A percentile compares a stretch with the other conserved stretches of the same genome.
Conservation (phyloP, 805 yeast species). For the Zygotorulaspora danielsina region DNA sequence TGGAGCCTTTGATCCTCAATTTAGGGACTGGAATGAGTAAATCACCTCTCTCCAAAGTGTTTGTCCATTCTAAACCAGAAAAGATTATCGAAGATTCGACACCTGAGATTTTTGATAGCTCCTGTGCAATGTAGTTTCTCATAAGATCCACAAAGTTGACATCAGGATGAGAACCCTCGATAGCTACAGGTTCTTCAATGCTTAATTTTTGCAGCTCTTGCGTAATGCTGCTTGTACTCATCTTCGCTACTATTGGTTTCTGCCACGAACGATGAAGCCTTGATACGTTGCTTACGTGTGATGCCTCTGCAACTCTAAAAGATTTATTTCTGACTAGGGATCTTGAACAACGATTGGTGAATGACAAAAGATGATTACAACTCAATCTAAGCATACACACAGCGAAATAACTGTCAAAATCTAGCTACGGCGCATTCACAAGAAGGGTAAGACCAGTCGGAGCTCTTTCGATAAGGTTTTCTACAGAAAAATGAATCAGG, state of each 20-base stretch:
- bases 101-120: slow-evolving; percentile 66
- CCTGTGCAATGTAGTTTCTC: slow-evolving; percentile 83
- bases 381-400: slow-evolving; percentile 1
- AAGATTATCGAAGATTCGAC: slow-evolving; percentile 67
- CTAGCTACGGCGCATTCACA: no score
- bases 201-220: slow-evolving; percentile 35
- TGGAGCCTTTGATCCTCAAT: slow-evolving; percentile 75
- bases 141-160: slow-evolving; percentile 79
- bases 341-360: background rate
- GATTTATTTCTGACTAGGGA: background rate
- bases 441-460: no score
- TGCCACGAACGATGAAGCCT: background rate
- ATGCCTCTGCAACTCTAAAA: background rate
- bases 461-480: background rate
- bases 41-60: slow-evolving; percentile 86
- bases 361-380: background rate
- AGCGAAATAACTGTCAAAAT: no score
- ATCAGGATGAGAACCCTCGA: slow-evolving; percentile 66
- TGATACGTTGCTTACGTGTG: background rate
- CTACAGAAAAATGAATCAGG: background rate
- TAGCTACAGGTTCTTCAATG: slow-evolving; percentile 40
- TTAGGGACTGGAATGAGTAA: slow-evolving; percentile 89
- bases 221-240: slow-evolving; percentile 21
- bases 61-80: slow-evolving; percentile 85
- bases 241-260: background rate